Conservation (phyloP, 306 rosid genomes). For the Rosa persica region DNA sequence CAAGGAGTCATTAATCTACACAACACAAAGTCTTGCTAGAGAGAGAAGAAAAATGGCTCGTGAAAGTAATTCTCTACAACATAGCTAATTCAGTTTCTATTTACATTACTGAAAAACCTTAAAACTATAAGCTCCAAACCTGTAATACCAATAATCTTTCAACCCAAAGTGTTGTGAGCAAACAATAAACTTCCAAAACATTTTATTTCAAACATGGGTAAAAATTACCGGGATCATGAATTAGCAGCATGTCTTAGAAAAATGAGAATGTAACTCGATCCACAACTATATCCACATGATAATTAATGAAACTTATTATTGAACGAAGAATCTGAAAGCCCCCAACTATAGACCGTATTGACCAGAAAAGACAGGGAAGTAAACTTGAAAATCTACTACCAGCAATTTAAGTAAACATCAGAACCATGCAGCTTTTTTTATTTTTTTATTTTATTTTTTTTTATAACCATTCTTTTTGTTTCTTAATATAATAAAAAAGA, state of each 20-base stretch:
- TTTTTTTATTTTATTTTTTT: neutral
- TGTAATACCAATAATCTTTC: neutral
- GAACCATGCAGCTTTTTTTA: neutral
- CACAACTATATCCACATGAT: neutral
- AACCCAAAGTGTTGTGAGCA: neutral
- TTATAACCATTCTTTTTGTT: neutral
- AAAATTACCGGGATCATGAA: neutral
- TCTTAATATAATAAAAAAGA: neutral
- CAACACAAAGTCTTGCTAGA: neutral
- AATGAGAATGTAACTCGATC: neutral
- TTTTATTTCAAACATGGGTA: neutral
- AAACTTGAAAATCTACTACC: neutral
- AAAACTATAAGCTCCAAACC: neutral
- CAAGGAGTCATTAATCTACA: neutral
- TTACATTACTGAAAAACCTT: neutral
- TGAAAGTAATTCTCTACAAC: neutral
- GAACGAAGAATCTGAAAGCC: slow-evolving; percentile 11
- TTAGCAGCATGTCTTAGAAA: neutral
- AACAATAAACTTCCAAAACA: neutral
- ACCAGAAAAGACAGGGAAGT: neutral
- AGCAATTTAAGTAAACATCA: neutral
- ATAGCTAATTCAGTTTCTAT: neutral
- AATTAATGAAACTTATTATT: neutral
- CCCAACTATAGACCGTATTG: slow-evolving; percentile 1
- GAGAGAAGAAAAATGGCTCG: neutral